Base-by-base conservation (phyloP, 495 filamentous ascomycete species). In the Penicillium coffeae region DNA sequence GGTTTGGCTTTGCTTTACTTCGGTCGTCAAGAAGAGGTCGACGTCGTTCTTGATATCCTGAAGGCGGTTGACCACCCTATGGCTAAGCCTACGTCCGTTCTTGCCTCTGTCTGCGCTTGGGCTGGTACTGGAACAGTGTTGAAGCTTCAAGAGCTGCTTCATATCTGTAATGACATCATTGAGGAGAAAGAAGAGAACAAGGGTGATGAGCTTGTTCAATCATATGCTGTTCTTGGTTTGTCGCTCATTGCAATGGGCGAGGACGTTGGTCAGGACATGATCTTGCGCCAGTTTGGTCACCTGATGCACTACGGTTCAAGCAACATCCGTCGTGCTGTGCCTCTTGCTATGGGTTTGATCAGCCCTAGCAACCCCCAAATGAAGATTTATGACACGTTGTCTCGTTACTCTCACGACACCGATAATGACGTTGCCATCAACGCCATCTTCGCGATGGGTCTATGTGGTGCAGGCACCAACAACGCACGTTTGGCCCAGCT, bases 321-420 rank as follows among this genome's bases (percentile, higher is more conserved):
- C 62, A 96, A 97, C 64, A 99, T 99, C 58, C 88, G 93, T 21
- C 90, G 89, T 57, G 91, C 90, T 21, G 94, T 99, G 16, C 93
- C 93, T 16, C 76, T 99, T n/a, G 93, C 93, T 15, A 94, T 99
- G 90, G 93, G 88, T 58, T 77, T 99, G 42, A 82, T 99, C 59
- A 93, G 87, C 70, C 90, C 93, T 20, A 94, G 89, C 73, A 99
- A 97, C 72, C 93, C 93, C 7, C 94, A 97, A 65, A 99, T 99
- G 92, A 99, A 97, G 75, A 87, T 99, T 27, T 99, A 99, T 71
- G 93, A 99, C 63, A 97, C 93, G 0, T 71, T 99, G 16, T 97
- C 94, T n/a, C 79, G 93, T 52, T 99, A 99, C 73, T 92, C 86
- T 53, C 93, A 99, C 78, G 93, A 99, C 72, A 99, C 94, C 56